Evolutionary conservation across 192 early-diverging fungal species (phyloP).

Genomic region (Thamnidium elegans): DNA sequence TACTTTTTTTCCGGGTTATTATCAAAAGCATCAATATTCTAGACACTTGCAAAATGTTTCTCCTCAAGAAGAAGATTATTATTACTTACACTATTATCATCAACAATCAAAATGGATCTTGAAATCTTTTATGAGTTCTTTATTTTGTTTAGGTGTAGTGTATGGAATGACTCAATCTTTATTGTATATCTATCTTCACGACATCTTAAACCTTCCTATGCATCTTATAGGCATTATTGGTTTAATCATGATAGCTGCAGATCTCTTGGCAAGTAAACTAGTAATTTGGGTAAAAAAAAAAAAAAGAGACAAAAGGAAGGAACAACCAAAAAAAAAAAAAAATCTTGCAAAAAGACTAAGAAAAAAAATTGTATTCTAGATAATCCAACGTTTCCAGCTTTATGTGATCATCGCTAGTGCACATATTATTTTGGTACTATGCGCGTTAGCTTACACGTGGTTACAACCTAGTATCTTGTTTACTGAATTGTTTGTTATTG

Average conservation of each 20-base stretch:
- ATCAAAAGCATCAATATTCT: too few relatives aligned
- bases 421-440: conserved; percentile 3
- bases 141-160: background rate
- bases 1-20: background rate
- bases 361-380: background rate
- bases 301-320: background rate
- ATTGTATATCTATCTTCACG: conserved; percentile 1
- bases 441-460: conserved; percentile 7
- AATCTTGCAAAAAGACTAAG: too few relatives aligned
- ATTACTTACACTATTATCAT: background rate
- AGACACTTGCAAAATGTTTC: background rate
- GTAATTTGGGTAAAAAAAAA: background rate
- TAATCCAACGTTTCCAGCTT: background rate
- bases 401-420: background rate
- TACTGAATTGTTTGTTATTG: background rate
- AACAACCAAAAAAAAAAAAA: background rate
- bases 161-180: conserved; percentile 11
- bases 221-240: conserved; percentile 5
- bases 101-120: conserved; percentile 2
- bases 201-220: conserved; percentile 2
- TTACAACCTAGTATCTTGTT: background rate
- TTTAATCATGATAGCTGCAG: background rate
- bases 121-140: background rate
- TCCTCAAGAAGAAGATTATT: background rate
- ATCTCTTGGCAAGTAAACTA: background rate